Percentiles rank a stretch among this genome's conserved stretches.
Evolutionary conservation across 306 rosid genomes (phyloP).

Genomic region (Lupinus albus): DNA sequence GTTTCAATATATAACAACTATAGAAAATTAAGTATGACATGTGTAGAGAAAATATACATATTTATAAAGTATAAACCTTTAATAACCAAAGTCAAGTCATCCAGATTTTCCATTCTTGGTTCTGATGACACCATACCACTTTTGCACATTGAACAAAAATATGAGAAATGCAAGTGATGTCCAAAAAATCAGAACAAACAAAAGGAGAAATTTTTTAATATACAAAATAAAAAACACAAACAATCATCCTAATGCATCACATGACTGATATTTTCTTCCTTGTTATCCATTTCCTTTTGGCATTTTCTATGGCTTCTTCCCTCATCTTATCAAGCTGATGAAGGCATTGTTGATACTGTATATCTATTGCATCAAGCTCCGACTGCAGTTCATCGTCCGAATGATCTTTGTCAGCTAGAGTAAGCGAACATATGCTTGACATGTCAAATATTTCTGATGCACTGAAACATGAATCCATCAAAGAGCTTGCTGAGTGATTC

Average conservation of each 20-base stretch:
- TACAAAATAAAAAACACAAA: background rate
- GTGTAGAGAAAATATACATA: too few relatives aligned
- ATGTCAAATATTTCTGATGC: conserved; percentile 42
- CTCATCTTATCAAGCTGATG: conserved; percentile 62
- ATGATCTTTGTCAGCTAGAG: conserved; percentile 44
- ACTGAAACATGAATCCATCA: conserved; percentile 37
- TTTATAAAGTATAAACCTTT: too few relatives aligned
- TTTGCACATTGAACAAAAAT: too few relatives aligned
- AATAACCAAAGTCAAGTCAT: too few relatives aligned
- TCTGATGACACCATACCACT: too few relatives aligned
- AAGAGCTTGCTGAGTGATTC: conserved; percentile 45
- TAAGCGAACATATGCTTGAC: conserved; percentile 51
- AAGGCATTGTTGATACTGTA: conserved; percentile 55
- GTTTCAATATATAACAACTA: too few relatives aligned
- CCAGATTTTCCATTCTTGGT: too few relatives aligned
- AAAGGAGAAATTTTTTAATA: too few relatives aligned
- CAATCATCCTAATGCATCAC: conserved; percentile 37
- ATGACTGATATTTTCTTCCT: conserved; percentile 54
- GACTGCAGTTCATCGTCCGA: conserved; percentile 47
- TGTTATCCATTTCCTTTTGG: conserved; percentile 64
- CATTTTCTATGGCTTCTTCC: conserved; percentile 68
- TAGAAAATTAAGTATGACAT: too few relatives aligned
- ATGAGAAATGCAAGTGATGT: too few relatives aligned
- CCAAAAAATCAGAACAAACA: too few relatives aligned
- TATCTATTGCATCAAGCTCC: conserved; percentile 74